Base-by-base conservation (phyloP, 148 eudicot species). In the Rhododendron kiyosumense region DNA sequence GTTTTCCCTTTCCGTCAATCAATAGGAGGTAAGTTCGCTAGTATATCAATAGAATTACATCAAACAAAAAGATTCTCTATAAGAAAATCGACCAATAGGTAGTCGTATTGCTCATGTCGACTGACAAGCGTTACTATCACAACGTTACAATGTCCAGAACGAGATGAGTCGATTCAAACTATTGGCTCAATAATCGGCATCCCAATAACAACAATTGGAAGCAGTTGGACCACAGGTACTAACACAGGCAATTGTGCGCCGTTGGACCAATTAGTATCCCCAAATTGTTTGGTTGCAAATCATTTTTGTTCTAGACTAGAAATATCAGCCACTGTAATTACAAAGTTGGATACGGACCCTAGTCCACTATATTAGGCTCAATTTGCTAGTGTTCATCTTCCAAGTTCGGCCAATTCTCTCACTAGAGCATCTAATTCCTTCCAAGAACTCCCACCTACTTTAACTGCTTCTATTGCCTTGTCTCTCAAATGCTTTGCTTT, bases 381-480 rank as follows among this genome's bases (percentile, higher is more conserved):
- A 32, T 32, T 32, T 32, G 34, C 1, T 5, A 63, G 1, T n/a
- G 14, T 17, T 67, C 32, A 63, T 24, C 71, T 63, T n/a, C 76
- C 76, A 76, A 88, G 81, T 13, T 84, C 86, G 61, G 69, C 71
- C 85, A 93, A 49, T 28, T 89, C 88, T 83, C 82, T 89, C 17
- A 89, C 92, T 82, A 93, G 88, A 76, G 76, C 82, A 54, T 87
- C 92, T 65, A 92, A 78, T 51, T 86, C 91, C 20, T 11, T 83
- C 17, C 46, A 49, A 43, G 93, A 92, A 71, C 92, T 93, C 28
- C 93, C 92, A 81, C 88, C 89, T 26, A 14, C 69, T 78, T 63
- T 63, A n/a, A 90, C 80, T 43, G 92, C 94, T 85, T 88, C 87
- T 30, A 86, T 34, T 67, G 94, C 94, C 78, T 86, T 89, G 8